phyloP scores from a whole-genome alignment of 1,284 basidiomycete species.

The Malassezia brasiliensis region DNA sequence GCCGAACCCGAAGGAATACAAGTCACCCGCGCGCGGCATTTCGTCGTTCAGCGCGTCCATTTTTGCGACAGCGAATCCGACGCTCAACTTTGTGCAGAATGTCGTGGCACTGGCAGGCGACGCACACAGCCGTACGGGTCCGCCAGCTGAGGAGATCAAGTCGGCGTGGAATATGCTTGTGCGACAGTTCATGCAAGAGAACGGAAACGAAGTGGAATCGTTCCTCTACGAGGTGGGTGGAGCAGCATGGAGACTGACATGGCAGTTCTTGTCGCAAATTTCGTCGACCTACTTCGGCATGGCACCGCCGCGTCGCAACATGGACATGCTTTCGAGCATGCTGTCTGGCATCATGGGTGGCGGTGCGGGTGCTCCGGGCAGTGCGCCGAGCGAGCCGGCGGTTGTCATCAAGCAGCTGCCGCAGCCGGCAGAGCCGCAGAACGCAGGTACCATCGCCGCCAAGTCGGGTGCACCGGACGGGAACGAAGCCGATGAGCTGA shows the following conservation, averaged over 20 bases:
- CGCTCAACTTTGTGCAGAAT: conserved; percentile 43
- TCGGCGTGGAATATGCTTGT: conserved; percentile 11
- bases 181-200: conserved; percentile 12
- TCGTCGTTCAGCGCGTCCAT: conserved; percentile 21
- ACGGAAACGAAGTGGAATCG: neutral
- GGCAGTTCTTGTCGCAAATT: conserved; percentile 7
- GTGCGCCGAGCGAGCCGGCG: neutral
- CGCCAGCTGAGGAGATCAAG: conserved; percentile 1
- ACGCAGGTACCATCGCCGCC: neutral
- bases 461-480: neutral
- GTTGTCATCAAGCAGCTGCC: conserved; percentile 11
- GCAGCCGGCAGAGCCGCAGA: neutral
- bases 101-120: conserved; percentile 30
- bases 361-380: neutral
- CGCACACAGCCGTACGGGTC: conserved; percentile 7
- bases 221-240: conserved; percentile 7
- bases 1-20: conserved; percentile 42
- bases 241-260: neutral
- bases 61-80: conserved; percentile 37
- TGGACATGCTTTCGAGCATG: conserved; percentile 16
- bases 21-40: conserved; percentile 22
- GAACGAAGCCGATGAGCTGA: conserved; percentile 13
- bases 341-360: conserved; percentile 11
- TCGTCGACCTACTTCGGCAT: conserved; percentile 11
- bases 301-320: conserved; percentile 3